phyloP scores from a whole-genome alignment of 768 basidiomycete genomes.

The Termitomyces sp. region DNA sequence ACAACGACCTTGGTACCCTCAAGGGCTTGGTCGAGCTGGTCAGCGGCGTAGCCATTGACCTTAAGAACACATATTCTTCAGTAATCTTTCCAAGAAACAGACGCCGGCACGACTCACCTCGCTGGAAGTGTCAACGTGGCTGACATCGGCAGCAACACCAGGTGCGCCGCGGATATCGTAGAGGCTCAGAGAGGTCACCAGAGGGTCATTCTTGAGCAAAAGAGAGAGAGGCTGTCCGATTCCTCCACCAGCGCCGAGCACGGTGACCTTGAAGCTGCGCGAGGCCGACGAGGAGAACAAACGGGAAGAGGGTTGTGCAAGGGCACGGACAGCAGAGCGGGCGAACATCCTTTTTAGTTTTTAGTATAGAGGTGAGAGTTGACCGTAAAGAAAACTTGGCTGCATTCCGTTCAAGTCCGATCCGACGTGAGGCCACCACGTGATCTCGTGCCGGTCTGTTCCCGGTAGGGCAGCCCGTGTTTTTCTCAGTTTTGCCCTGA shows the following conservation, averaged over 20 bases:
- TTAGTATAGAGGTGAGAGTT: slow-evolving; percentile 15
- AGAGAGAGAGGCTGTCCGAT: slow-evolving; percentile 97
- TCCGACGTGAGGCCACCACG: background rate
- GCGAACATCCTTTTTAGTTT: slow-evolving; percentile 51
- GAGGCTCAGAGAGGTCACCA: slow-evolving; percentile 79
- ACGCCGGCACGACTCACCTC: slow-evolving; percentile 46
- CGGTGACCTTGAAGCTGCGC: slow-evolving; percentile 83
- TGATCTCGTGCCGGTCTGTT: background rate
- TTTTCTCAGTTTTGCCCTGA: background rate
- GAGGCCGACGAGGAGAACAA: slow-evolving; percentile 72
- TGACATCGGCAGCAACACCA: slow-evolving; percentile 96
- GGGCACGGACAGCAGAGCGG: slow-evolving; percentile 54
- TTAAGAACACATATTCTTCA: slow-evolving; percentile 22
- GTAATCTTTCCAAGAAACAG: background rate
- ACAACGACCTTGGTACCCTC: slow-evolving; percentile 90
- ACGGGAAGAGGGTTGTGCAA: slow-evolving; percentile 51
- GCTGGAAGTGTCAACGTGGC: slow-evolving; percentile 85
- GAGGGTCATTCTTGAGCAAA: slow-evolving; percentile 88
- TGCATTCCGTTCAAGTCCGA: slow-evolving; percentile 12
- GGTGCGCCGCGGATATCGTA: slow-evolving; percentile 96
- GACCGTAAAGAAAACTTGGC: slow-evolving; percentile 13
- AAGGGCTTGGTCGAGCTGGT: slow-evolving; percentile 86
- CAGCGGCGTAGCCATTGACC: slow-evolving; percentile 79
- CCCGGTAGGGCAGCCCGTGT: slow-evolving; percentile 1
- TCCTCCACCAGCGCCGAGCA: slow-evolving; percentile 97